phyloP scores from a whole-genome alignment of 2,329 filamentous ascomycete species.

The Diaporthe destruens region DNA sequence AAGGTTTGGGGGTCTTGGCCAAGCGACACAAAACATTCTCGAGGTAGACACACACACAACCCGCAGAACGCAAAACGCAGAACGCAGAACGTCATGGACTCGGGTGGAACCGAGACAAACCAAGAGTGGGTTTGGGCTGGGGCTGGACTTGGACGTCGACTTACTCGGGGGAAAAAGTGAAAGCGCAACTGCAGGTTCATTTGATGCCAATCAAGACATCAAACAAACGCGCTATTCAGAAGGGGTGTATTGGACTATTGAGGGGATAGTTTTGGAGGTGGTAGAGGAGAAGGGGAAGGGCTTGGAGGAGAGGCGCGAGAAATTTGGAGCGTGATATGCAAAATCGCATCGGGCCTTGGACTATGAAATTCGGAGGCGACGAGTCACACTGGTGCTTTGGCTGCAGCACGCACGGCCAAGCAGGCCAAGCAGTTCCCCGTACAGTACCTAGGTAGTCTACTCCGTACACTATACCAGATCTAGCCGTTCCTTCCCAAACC shows the following conservation, averaged over 20 bases:
- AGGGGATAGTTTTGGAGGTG: constrained; percentile 39
- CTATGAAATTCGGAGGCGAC: constrained; percentile 16
- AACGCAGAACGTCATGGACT: constrained; percentile 27
- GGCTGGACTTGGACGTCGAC: constrained; percentile 44
- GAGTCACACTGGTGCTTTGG: constrained; percentile 14
- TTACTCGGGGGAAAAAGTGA: constrained; percentile 73
- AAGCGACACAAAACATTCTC: constrained; percentile 9
- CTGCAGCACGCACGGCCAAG: too few relatives aligned
- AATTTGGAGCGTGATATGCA: constrained; percentile 40
- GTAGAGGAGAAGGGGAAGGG: background rate
- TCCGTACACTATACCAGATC: too few relatives aligned
- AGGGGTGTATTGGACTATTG: constrained; percentile 42
- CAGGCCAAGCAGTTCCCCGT: background rate
- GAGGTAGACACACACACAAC: constrained; percentile 20
- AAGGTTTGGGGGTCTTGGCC: background rate
- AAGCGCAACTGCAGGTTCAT: constrained; percentile 93
- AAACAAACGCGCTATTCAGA: constrained; percentile 85
- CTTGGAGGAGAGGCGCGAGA: constrained; percentile 12
- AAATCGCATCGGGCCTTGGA: constrained; percentile 2
- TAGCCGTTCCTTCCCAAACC: constrained; percentile 4
- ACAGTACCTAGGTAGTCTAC: background rate
- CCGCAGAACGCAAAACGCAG: too few relatives aligned
- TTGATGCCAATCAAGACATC: constrained; percentile 88
- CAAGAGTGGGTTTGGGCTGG: constrained; percentile 1
- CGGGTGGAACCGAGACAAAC: constrained; percentile 44